phyloP scores from a whole-genome alignment of 164 flowering plant species.

The Chimonanthus praecox region DNA sequence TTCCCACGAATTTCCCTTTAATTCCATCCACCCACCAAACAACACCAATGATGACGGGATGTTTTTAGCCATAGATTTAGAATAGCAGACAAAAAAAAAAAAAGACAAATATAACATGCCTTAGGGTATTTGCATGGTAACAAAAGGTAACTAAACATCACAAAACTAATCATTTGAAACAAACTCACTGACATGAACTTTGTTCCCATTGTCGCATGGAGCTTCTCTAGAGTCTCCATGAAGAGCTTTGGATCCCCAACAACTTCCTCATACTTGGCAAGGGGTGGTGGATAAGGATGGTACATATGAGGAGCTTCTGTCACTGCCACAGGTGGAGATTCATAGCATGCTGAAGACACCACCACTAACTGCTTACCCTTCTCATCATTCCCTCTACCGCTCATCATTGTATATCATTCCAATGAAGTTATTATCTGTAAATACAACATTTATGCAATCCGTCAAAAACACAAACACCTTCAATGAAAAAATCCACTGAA shows the following conservation, averaged over 20 bases:
- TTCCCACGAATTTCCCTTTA: too few species aligned
- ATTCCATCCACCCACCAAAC: too few species aligned
- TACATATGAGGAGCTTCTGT: constrained; percentile 1
- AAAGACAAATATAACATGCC: background rate
- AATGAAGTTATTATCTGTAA: background rate
- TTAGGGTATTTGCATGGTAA: background rate
- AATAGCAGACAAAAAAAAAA: background rate
- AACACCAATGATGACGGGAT: too few species aligned
- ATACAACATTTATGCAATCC: background rate
- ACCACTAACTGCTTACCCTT: background rate
- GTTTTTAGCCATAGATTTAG: background rate
- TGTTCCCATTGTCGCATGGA: constrained; percentile 66
- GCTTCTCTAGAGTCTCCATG: constrained; percentile 61
- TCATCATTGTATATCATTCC: background rate
- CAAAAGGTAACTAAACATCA: background rate
- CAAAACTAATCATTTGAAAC: background rate
- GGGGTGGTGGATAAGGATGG: constrained; percentile 44
- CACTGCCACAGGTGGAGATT: background rate
- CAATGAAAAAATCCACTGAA: too few species aligned
- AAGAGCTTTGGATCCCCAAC: constrained; percentile 40
- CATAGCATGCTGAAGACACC: background rate
- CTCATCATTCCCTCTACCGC: background rate
- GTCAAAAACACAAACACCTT: background rate
- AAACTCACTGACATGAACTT: constrained; percentile 63
- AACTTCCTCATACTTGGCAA: constrained; percentile 61